Evolutionary conservation across 306 rosid species (phyloP), one percentile per base, ranked within the genome.

Genomic region (Abrus precatorius): DNA sequence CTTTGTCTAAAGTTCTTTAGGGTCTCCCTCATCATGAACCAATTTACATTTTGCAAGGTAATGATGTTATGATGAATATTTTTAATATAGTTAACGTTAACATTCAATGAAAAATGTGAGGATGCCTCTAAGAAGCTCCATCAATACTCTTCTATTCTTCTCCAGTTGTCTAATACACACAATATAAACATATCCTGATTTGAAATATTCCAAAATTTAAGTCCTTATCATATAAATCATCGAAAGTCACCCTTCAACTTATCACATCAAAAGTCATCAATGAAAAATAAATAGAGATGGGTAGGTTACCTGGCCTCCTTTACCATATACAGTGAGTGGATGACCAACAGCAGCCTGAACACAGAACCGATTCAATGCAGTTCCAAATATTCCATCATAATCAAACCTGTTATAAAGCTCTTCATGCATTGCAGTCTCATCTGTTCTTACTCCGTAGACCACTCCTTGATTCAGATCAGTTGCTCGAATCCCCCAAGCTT

Each of bases 401-500:
- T 95, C 99, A 48, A 95, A 80, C 86, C 99, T 86, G 83, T 95
- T 95, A 72, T 60, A 76, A 52, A 93, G 90, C 74, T 89, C 94
- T 78, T 93, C 99, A 63, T 95, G 97, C 95, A 91, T 86, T 29
- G 80, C 94, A 13, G 97, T 95, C 85, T 93, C 99, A 44, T 89
- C 91, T 5, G 99, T 95, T 82, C 84, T 89, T 65, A 93, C 84
- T 29, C 99, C 99, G 72, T 95, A 95, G 34, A 95, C 99, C 5
- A 95, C 99, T 77, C 99, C 99, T 87, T 95, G 99, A 79, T 95
- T 95, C 60, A 95, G 88, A 81, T 95, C 98, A 34, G 98, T 95
- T 33, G 99, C 99, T 82, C 98, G 89, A 79, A 95, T 88, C 41
- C 97, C 99, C 99, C 98, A 95, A 83, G 98, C 99, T 86, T 95